These are phyloP conservation scores for Sporobolomyces pararoseus DNA, from an alignment of 768 basidiomycete genomes.

Conservation along the genomic window DNA sequence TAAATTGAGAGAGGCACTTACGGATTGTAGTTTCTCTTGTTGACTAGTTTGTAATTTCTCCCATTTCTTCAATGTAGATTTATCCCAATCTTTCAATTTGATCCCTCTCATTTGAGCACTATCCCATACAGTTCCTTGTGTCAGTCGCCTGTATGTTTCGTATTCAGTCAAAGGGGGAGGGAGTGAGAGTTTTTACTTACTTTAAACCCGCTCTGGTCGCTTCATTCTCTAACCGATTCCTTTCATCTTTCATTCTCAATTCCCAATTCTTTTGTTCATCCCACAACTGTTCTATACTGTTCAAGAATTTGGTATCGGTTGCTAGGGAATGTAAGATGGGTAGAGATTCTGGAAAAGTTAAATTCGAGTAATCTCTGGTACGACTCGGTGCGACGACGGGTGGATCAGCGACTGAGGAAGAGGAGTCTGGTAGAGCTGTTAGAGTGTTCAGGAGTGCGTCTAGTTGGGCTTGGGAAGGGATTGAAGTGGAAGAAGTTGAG, in stretches of 20 bases:
- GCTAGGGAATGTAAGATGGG: constrained; percentile 32
- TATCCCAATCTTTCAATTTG: constrained; percentile 29
- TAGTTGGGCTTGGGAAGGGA: constrained; percentile 28
- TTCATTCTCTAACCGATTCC: constrained; percentile 27
- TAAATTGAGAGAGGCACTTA: background rate
- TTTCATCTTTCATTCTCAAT: constrained; percentile 36
- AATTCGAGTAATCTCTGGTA: constrained; percentile 6
- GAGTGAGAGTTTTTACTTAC: too few relatives aligned
- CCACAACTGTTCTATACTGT: constrained; percentile 14
- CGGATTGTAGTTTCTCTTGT: constrained; percentile 20
- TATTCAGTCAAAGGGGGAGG: too few relatives aligned
- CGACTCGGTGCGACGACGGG: background rate
- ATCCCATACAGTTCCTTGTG: too few relatives aligned
- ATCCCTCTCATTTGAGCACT: constrained; percentile 2
- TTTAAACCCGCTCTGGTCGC: background rate
- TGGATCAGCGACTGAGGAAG: background rate
- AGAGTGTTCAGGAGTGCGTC: constrained; percentile 30
- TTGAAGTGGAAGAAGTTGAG: background rate
- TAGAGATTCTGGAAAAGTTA: constrained; percentile 31
- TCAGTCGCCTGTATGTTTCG: too few relatives aligned
- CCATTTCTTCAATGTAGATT: constrained; percentile 10
- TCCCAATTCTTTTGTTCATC: constrained; percentile 34
- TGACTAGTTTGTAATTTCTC: constrained; percentile 16
- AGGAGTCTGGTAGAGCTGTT: background rate
- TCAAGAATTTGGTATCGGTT: background rate